Evolutionary conservation across 208 protist genomes (phyloP).

Genomic region (Leishmania major): DNA sequence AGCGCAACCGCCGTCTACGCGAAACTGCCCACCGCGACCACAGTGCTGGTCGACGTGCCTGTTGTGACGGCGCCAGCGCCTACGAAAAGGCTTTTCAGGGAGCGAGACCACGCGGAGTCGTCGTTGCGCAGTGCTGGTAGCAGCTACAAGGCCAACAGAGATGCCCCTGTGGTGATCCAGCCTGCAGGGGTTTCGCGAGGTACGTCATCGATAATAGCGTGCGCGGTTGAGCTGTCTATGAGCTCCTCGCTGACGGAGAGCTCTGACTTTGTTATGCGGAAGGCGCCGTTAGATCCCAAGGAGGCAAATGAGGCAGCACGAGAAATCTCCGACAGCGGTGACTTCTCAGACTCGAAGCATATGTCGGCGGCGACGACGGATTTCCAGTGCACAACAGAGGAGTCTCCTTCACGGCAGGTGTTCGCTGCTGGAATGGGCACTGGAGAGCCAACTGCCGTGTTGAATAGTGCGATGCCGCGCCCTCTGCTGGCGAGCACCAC

Average conservation of each 20-base stretch:
- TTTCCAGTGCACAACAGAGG: background rate
- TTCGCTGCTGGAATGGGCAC: too few relatives aligned
- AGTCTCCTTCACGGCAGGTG: background rate
- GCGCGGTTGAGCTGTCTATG: background rate
- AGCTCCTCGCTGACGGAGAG: slow-evolving; percentile 15
- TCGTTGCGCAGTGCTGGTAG: background rate
- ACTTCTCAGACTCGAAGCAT: background rate
- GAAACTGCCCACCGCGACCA: background rate
- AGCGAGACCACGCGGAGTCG: background rate
- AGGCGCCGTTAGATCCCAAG: background rate
- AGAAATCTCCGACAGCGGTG: background rate
- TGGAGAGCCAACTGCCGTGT: background rate
- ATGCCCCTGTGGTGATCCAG: background rate
- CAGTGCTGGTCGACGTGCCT: background rate
- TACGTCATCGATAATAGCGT: background rate
- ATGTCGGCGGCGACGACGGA: background rate
- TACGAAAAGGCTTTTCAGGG: background rate
- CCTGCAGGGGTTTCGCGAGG: background rate
- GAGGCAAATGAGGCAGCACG: background rate
- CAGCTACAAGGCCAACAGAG: too few relatives aligned
- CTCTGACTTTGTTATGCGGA: slow-evolving; percentile 10
- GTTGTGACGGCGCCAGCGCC: background rate
- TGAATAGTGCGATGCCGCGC: background rate
- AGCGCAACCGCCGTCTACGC: background rate
- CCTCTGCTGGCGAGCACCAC: background rate